Base-by-base conservation (phyloP, 192 early-diverging fungal species). In the Gonapodya sp. region DNA sequence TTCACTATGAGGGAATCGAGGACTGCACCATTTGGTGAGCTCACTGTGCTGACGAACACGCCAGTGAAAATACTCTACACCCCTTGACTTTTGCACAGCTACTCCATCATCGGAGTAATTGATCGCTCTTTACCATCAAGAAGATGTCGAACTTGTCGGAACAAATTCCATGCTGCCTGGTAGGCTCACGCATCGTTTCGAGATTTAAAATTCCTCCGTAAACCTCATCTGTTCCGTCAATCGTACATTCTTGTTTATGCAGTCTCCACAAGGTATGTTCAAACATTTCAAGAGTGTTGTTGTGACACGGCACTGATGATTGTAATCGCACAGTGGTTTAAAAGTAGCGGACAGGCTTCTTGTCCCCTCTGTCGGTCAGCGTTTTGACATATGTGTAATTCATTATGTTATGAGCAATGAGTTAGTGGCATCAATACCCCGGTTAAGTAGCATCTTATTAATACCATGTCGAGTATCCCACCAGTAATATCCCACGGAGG, bases 1-100 rank as follows among this genome's bases (percentile, higher is more conserved):
- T 96, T 36, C 96, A 97, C 83, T 97, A 98, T 87, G 92, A 94
- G 36, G 97, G 96, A n/a, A 93, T 96, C 36, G 97, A 98, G 82
- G 96, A 98, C 83, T 99, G 97, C 82, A 92, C 94, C 0, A 98
- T 99, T 82, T 98, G 97, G 80, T 78, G 32, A 2, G 30, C 0
- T 33, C 14, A 33, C 8, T 73, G 82, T 37, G 1, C 31, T 80
- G n/a, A 31, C n/a, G n/a, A 77, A 36, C 73, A 33, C 72, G 35
- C 35, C n/a, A 78, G 74, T n/a, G 35, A 33, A 32, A 30, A 81
- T 36, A 18, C 73, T 24, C 77, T 34, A 30, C 24, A 72, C 64
- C 31, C 82, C 1, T 36, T 18, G 32, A 80, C 0, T 35, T 64
- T 24, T 16, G n/a, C n/a, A 16, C 0, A 83, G 86, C 87, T 99